Base-by-base conservation (phyloP, 352 stramenopile species). In the Peronospora destructor region DNA sequence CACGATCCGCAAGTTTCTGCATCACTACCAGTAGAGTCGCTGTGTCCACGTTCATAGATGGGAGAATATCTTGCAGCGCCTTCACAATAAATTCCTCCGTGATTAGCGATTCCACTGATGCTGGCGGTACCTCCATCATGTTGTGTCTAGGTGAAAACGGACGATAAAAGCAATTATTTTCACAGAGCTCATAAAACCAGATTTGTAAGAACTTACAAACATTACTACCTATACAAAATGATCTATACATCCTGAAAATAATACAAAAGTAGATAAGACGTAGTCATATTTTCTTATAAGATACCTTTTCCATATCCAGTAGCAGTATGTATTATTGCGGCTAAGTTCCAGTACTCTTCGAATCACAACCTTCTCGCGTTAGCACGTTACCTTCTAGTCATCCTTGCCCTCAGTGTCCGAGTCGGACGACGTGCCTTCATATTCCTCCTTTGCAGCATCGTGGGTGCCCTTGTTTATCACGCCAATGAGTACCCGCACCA, bases 401-500 rank as follows among this genome's bases (percentile, higher is more conserved):
- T 85, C 68, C 35, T 84, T 80, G 43, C 71, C 60, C 36, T 85
- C 83, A 34, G 75, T 82, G 29, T 94, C 83, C 19, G 73, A 85
- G 54, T 91, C 80, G 1, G 71, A 82, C 30, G 82, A 91, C 47
- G 73, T 77, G 56, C 83, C 64, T 79, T 92, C 84, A 63, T 92
- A 91, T 52, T 94, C 73, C 11, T 92, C 76, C 58, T 92, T 91
- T 38, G 76, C 81, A 1, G 73, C 71, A 51, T 89, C 71, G 53
- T 94, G 80, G 1, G 76, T 58, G 8, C 82, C 82, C 58, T 90
- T 87, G 26, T 54, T 84, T 40, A 92, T 28, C n/a, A 85, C 64
- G 10, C 79, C 77, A 11, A 80, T 26, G 23, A 87, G 61, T 36
- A 94, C 52, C 16, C 84, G 76, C 33, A 91, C 44, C 28, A 94